Base-by-base conservation (phyloP, 2,329 filamentous ascomycete genomes). In the Hypoxylon sp. region DNA sequence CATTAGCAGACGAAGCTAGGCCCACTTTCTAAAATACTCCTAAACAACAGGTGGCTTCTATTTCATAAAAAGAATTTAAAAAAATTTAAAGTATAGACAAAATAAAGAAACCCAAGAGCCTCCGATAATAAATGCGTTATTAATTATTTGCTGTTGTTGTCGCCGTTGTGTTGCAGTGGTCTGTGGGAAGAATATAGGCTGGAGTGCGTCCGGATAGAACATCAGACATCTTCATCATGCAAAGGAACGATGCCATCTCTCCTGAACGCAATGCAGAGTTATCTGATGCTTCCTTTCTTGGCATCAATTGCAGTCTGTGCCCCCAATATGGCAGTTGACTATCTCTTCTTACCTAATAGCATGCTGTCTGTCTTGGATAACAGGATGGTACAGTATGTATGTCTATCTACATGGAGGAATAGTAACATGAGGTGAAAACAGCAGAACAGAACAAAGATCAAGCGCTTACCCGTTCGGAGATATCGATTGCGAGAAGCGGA, bases 31-130 rank as follows among this genome's bases (percentile, higher is more conserved):
- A 6, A 25, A 25, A 25, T 9, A 6, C 21, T 9, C 20, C 26
- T 40, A 57, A 57, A 45, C 34, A 47, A 51, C 42, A 57, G 45
- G 41, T 57, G 55, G 54, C 38, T 38, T 51, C n/a, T n/a, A n/a
- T 51, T 55, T 41, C 23, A 47, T 30, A 41, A 41, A 46, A 36
- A 13, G 9, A 25, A 25, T 9, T 9, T 9, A 25, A 25, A 9
- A 25, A 25, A 25, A n/a, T n/a, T n/a, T n/a, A n/a, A n/a, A n/a
- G n/a, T n/a, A n/a, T n/a, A n/a, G n/a, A n/a, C n/a, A n/a, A n/a
- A n/a, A n/a, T n/a, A n/a, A n/a, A n/a, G n/a, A n/a, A 6, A 25
- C 50, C 36, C 21, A 38, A 43, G 37, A 50, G 50, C 27, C 49
- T 57, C 45, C 20, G 42, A 40, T 50, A 50, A 36, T 26, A 16